Percentiles rank a stretch among this genome's conserved stretches.
These are phyloP conservation scores for Trebouxia sp. DNA, from an alignment of 139 green algal species.

Conservation along the genomic window DNA sequence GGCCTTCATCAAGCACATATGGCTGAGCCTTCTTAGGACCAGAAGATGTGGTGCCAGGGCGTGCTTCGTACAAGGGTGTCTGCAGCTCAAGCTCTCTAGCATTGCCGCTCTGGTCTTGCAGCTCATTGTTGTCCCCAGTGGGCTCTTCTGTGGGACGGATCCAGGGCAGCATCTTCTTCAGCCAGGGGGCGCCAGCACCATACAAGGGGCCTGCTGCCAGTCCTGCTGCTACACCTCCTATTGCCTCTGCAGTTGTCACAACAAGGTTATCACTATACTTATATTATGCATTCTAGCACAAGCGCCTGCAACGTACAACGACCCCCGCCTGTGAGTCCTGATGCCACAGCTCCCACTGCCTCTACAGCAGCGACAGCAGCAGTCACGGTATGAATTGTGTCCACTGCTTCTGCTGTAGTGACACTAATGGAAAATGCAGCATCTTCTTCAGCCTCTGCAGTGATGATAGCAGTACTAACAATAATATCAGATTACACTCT, in stretches of 20 bases:
- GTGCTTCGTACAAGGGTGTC: not conserved
- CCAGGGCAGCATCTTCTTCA: constrained; percentile 30
- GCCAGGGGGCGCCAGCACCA: constrained; percentile 19
- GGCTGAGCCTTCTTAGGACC: not conserved
- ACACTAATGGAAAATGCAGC: too few species aligned
- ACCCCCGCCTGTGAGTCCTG: too few species aligned
- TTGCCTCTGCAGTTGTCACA: constrained; percentile 20
- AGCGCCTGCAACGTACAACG: not conserved
- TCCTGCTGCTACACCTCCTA: constrained; percentile 31
- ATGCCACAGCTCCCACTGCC: too few species aligned
- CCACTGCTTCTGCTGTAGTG: too few species aligned
- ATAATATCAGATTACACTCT: too few species aligned
- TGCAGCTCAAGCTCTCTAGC: not conserved
- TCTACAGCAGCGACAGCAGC: too few species aligned
- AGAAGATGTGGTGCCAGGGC: not conserved
- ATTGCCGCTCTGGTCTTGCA: not conserved
- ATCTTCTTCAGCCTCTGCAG: too few species aligned
- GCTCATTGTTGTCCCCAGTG: not conserved
- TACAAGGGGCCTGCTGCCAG: constrained; percentile 42
- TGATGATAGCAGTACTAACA: too few species aligned
- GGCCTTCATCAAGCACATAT: not conserved
- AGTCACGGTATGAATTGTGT: too few species aligned
- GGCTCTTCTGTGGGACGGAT: not conserved
- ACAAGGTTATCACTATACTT: too few species aligned
- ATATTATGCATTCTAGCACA: not conserved